These are phyloP conservation scores for Primulina tabacum DNA, from an alignment of 257 asterid species.

Conservation along the genomic window DNA sequence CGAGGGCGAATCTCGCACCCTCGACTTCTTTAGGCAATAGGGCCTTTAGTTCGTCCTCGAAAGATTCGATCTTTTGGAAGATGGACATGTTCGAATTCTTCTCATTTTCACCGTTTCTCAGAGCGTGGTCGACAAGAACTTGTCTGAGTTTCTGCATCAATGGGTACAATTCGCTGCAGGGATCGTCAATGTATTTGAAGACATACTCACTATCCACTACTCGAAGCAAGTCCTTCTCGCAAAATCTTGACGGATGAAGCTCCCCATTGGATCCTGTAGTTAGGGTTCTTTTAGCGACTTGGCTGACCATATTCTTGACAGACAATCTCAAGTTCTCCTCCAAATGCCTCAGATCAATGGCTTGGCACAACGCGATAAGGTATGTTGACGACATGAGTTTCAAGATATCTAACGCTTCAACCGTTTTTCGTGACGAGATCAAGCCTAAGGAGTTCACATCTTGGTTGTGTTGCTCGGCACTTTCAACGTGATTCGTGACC, in stretches of 20 bases:
- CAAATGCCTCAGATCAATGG: slow-evolving; percentile 42
- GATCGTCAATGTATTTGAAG: slow-evolving; percentile 42
- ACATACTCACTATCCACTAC: slow-evolving; percentile 43
- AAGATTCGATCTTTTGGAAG: slow-evolving; percentile 43
- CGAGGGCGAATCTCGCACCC: slow-evolving; percentile 33
- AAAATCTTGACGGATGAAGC: slow-evolving; percentile 48
- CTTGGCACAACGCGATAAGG: slow-evolving; percentile 46
- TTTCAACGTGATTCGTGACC: slow-evolving; percentile 49
- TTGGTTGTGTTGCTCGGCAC: slow-evolving; percentile 61
- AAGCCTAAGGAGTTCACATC: slow-evolving; percentile 50
- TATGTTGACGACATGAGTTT: slow-evolving; percentile 47
- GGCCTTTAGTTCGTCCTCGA: slow-evolving; percentile 43
- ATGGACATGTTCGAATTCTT: slow-evolving; percentile 38
- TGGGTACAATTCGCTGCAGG: slow-evolving; percentile 43
- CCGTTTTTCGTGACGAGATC: slow-evolving; percentile 48
- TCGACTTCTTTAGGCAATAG: slow-evolving; percentile 46
- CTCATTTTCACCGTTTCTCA: slow-evolving; percentile 41
- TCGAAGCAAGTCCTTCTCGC: slow-evolving; percentile 40
- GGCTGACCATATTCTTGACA: slow-evolving; percentile 46
- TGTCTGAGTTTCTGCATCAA: slow-evolving; percentile 43
- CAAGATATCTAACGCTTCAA: slow-evolving; percentile 41
- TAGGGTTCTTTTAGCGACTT: slow-evolving; percentile 40
- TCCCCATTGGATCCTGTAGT: slow-evolving; percentile 43
- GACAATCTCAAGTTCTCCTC: slow-evolving; percentile 44
- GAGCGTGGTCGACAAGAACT: slow-evolving; percentile 47